Conservation (phyloP, 2,329 filamentous ascomycete genomes). For the Chaetomiaceae sp. region DNA sequence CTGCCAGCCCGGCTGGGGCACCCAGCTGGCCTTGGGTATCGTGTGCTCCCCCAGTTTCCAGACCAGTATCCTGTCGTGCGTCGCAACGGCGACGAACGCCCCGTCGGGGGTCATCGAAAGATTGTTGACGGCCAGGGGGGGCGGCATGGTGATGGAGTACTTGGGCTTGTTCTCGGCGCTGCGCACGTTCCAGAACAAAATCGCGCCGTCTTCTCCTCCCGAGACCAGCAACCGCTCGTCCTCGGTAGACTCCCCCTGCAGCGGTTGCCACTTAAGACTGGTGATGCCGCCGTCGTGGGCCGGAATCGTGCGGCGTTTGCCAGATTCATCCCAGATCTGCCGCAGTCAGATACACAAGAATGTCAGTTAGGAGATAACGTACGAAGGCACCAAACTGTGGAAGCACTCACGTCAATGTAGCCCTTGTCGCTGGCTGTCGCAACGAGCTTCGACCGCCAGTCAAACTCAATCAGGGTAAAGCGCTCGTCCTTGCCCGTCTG, state of each 20-base stretch:
- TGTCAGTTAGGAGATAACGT: background rate
- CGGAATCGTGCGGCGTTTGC: constrained; percentile 49
- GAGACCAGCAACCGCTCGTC: constrained; percentile 55
- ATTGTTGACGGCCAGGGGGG: constrained; percentile 43
- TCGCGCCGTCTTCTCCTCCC: constrained; percentile 56
- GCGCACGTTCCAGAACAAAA: constrained; percentile 57
- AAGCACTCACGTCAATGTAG: constrained; percentile 50
- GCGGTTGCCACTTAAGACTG: constrained; percentile 55
- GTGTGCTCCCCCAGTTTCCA: constrained; percentile 58
- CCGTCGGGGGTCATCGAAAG: constrained; percentile 59
- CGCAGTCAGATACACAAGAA: background rate
- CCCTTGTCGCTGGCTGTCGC: constrained; percentile 57
- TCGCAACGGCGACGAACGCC: constrained; percentile 56
- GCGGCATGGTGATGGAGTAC: constrained; percentile 55
- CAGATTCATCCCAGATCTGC: constrained; percentile 50
- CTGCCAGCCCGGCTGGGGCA: constrained; percentile 51
- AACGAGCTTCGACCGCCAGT: constrained; percentile 45
- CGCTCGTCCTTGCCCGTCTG: constrained; percentile 48
- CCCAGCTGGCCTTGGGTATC: constrained; percentile 54
- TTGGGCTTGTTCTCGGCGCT: constrained; percentile 49
- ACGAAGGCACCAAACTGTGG: background rate
- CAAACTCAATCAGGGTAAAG: constrained; percentile 52
- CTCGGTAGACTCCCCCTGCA: constrained; percentile 34
- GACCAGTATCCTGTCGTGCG: constrained; percentile 52
- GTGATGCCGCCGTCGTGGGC: constrained; percentile 55